phyloP scores from a whole-genome alignment of 2,329 filamentous ascomycete genomes.

The Penicillium vulpinum region DNA sequence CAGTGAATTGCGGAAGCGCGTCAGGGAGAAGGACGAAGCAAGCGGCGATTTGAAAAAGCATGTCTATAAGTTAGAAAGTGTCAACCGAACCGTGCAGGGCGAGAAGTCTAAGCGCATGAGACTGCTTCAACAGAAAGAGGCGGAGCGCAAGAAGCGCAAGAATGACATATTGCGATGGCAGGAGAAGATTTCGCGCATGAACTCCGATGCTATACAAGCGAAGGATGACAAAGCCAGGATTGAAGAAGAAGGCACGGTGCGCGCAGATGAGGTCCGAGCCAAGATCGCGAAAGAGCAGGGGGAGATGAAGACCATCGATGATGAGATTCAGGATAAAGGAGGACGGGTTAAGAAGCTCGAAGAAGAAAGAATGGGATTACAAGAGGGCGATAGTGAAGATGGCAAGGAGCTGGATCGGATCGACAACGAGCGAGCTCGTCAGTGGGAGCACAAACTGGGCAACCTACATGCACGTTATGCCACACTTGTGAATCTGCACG shows the following conservation, averaged over 20 bases:
- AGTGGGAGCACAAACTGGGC: constrained; percentile 48
- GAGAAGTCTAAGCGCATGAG: constrained; percentile 76
- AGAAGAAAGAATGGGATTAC: constrained; percentile 55
- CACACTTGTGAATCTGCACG: constrained; percentile 42
- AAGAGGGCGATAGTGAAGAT: constrained; percentile 52
- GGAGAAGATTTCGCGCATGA: constrained; percentile 55
- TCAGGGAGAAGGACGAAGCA: constrained; percentile 88
- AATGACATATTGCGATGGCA: constrained; percentile 62
- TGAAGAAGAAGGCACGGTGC: constrained; percentile 41
- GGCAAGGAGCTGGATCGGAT: constrained; percentile 53
- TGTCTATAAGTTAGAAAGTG: constrained; percentile 74
- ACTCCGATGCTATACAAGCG: constrained; percentile 48
- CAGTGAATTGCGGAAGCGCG: constrained; percentile 71
- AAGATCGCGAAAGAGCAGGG: constrained; percentile 49
- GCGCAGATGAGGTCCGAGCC: constrained; percentile 43
- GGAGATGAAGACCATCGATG: constrained; percentile 59
- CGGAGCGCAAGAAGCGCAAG: constrained; percentile 60
- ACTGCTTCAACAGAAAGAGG: constrained; percentile 59
- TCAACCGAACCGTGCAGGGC: constrained; percentile 78
- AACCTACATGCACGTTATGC: constrained; percentile 47
- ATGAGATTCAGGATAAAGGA: constrained; percentile 62
- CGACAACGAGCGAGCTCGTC: constrained; percentile 50
- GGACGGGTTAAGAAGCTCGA: constrained; percentile 62
- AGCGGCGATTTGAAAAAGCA: constrained; percentile 81
- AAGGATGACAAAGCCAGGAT: constrained; percentile 46